These are phyloP conservation scores for Cyberlindnera euphorbiiphila DNA, from an alignment of 805 yeast genomes.

Conservation along the genomic window DNA sequence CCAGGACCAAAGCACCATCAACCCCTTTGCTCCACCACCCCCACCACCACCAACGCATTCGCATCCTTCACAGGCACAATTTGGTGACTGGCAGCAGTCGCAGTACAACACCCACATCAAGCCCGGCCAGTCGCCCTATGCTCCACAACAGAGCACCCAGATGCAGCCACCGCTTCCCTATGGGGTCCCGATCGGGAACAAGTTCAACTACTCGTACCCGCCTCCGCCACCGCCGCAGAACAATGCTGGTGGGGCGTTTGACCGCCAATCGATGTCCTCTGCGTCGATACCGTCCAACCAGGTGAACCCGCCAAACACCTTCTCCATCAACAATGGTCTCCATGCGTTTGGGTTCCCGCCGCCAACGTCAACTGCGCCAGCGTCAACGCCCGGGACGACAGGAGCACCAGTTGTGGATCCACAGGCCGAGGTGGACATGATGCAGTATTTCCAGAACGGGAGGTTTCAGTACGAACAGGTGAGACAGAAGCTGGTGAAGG, in stretches of 20 bases:
- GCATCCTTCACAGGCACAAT: not conserved
- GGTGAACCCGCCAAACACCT: not conserved
- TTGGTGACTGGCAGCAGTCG: conserved; percentile 2
- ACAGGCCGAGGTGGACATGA: conserved; percentile 9
- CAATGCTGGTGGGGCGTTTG: too few relatives aligned
- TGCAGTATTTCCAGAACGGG: conserved; percentile 21
- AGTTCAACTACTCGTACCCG: conserved; percentile 1
- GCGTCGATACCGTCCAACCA: not conserved
- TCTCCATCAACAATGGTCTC: not conserved
- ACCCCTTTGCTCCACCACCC: not conserved
- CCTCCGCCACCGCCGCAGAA: not conserved
- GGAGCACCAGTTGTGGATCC: too few relatives aligned
- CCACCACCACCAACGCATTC: conserved; percentile 1
- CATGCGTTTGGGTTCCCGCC: conserved; percentile 3
- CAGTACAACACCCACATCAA: conserved; percentile 11
- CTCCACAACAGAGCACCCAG: conserved; percentile 2
- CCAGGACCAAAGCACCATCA: conserved; percentile 1
- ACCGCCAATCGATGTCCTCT: not conserved
- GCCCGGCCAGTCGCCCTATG: not conserved
- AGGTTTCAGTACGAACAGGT: conserved; percentile 23
- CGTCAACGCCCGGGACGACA: not conserved
- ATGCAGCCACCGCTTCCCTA: conserved; percentile 7
- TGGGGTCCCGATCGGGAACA: not conserved
- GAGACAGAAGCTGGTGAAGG: conserved; percentile 17
- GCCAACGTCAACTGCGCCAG: not conserved